Evolutionary conservation across 2,329 filamentous ascomycete genomes (phyloP).

Genomic region (Orbilia oligospora): DNA sequence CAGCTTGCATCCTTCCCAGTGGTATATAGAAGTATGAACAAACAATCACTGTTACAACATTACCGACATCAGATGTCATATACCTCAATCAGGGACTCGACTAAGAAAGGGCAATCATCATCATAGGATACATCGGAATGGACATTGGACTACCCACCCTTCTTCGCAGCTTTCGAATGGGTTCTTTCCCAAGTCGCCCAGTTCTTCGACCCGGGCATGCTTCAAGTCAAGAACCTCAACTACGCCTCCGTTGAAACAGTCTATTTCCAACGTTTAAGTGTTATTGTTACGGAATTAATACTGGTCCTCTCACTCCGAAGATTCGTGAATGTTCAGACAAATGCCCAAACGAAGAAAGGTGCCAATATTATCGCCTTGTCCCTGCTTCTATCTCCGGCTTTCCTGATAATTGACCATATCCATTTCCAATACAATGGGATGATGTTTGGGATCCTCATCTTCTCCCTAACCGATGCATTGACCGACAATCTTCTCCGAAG

Average conservation of each 20-base stretch:
- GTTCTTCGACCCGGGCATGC: conserved; percentile 83
- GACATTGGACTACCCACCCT: conserved; percentile 98
- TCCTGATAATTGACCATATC: conserved; percentile 97
- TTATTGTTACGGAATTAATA: conserved; percentile 86
- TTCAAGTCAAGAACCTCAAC: conserved; percentile 82
- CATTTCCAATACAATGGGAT: conserved; percentile 99
- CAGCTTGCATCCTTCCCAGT: conserved; percentile 86
- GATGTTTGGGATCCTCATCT: conserved; percentile 89
- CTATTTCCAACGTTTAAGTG: conserved; percentile 91
- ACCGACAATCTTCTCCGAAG: conserved; percentile 81
- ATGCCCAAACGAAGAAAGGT: conserved; percentile 67
- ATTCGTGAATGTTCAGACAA: conserved; percentile 68
- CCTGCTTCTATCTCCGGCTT: conserved; percentile 88
- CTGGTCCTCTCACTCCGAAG: conserved; percentile 85
- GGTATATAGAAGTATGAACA: conserved; percentile 85
- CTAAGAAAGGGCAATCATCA: conserved; percentile 41
- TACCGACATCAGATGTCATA: neutral
- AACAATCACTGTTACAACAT: neutral
- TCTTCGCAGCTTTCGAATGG: conserved; percentile 99
- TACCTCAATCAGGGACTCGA: neutral
- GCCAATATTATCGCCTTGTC: conserved; percentile 90
- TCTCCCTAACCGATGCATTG: conserved; percentile 87
- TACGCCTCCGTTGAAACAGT: conserved; percentile 95
- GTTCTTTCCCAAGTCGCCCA: conserved; percentile 83
- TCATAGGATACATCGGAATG: conserved; percentile 90